Percentiles rank a stretch among this genome's conserved stretches.
These are phyloP conservation scores for Blastocystis sp. DNA, from an alignment of 352 stramenopile species.

Conservation along the genomic window DNA sequence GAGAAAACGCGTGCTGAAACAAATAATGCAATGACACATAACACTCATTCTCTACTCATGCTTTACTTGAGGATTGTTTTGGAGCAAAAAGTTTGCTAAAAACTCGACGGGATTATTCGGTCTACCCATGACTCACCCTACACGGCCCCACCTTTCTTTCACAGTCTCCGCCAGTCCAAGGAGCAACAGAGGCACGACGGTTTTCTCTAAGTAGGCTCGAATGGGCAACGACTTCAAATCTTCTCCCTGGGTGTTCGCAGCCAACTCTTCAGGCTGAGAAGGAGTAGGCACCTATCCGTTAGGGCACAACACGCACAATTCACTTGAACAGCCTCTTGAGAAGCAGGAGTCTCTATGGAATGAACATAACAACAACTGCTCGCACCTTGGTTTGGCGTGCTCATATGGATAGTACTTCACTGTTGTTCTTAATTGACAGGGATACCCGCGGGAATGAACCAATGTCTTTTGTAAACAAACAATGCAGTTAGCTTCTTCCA, in stretches of 20 bases:
- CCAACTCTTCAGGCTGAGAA: background rate
- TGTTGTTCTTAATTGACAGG: too few relatives aligned
- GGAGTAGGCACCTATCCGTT: background rate
- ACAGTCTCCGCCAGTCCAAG: constrained; percentile 41
- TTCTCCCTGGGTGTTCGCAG: background rate
- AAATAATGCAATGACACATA: background rate
- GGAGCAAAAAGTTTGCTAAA: constrained; percentile 30
- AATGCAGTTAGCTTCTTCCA: background rate
- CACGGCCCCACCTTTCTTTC: constrained; percentile 19
- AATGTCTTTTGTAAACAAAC: too few relatives aligned
- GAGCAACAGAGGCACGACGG: constrained; percentile 18
- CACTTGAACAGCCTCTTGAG: background rate
- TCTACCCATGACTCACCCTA: background rate
- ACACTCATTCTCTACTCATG: constrained; percentile 25
- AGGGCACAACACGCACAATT: background rate
- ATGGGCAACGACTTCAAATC: constrained; percentile 43
- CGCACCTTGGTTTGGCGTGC: background rate
- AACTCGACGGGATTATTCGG: constrained; percentile 24
- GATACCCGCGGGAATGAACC: too few relatives aligned
- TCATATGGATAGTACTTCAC: background rate
- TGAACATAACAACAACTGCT: background rate
- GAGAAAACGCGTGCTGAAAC: background rate
- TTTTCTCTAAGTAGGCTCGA: constrained; percentile 40
- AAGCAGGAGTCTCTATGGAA: background rate
- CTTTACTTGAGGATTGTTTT: constrained; percentile 53